These are phyloP conservation scores for Saprolegnia parasitica DNA, from an alignment of 352 stramenopile genomes.

Conservation along the genomic window DNA sequence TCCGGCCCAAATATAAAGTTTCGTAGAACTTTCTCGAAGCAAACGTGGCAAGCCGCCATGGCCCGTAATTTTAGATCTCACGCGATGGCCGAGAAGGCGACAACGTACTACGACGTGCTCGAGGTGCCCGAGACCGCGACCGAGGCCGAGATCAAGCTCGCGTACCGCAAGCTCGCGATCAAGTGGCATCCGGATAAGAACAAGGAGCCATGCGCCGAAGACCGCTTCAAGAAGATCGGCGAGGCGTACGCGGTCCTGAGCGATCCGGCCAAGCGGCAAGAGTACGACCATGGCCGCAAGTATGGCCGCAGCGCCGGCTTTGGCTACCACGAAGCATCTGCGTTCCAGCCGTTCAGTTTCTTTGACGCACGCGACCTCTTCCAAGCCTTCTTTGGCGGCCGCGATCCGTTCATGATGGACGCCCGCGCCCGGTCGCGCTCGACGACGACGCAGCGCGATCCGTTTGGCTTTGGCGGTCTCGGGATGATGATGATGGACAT, in stretches of 20 bases:
- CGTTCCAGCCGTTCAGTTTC: not conserved
- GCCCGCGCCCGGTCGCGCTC: slow-evolving; percentile 30
- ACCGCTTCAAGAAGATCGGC: slow-evolving; percentile 87
- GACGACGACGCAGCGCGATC: slow-evolving; percentile 7
- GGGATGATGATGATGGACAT: slow-evolving; percentile 39
- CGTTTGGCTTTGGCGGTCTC: slow-evolving; percentile 37
- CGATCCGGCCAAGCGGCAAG: slow-evolving; percentile 54
- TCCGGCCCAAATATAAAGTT: slow-evolving; percentile 23
- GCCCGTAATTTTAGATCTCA: slow-evolving; percentile 2
- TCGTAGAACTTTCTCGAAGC: slow-evolving; percentile 28
- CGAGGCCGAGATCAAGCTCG: slow-evolving; percentile 84
- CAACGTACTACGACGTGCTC: slow-evolving; percentile 66
- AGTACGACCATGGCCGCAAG: slow-evolving; percentile 46
- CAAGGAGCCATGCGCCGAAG: slow-evolving; percentile 64
- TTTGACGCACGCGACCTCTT: slow-evolving; percentile 29
- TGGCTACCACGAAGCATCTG: not conserved
- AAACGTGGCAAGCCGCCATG: not conserved
- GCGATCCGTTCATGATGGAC: slow-evolving; percentile 21
- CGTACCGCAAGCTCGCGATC: slow-evolving; percentile 77
- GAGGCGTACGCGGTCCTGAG: slow-evolving; percentile 87
- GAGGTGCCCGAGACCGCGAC: slow-evolving; percentile 80
- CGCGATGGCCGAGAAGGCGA: not conserved
- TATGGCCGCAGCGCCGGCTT: not conserved
- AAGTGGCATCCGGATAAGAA: slow-evolving; percentile 95
- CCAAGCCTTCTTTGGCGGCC: slow-evolving; percentile 28